Evolutionary conservation across 495 filamentous ascomycete genomes (phyloP).

Genomic region (Daldinia decipiens): DNA sequence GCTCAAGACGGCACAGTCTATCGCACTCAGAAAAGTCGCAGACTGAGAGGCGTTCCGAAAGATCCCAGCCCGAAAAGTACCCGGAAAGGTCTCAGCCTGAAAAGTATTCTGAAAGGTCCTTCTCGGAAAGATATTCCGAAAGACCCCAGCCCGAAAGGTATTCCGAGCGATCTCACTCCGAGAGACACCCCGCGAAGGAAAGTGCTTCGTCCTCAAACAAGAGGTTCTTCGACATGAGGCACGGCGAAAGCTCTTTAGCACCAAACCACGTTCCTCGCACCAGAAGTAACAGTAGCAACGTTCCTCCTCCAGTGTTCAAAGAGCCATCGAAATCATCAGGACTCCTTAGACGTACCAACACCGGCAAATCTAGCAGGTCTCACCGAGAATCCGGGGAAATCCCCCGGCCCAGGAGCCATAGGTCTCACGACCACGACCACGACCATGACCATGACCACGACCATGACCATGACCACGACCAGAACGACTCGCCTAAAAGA

Average conservation of each 20-base stretch:
- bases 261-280: constrained; percentile 38
- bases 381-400: constrained; percentile 30
- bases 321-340: constrained; percentile 41
- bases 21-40: constrained; percentile 43
- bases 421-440: constrained; percentile 25
- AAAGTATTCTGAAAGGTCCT: constrained; percentile 16
- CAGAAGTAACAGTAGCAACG: constrained; percentile 36
- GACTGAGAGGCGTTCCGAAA: constrained; percentile 30
- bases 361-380: constrained; percentile 45
- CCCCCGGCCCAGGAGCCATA: constrained; percentile 36
- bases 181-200: constrained; percentile 40
- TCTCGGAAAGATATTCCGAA: constrained; percentile 20
- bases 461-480: not conserved
- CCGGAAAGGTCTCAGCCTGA: constrained; percentile 41
- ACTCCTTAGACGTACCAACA: constrained; percentile 52
- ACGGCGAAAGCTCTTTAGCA: constrained; percentile 50
- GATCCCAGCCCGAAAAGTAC: constrained; percentile 11
- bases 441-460: not conserved
- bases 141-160: constrained; percentile 28
- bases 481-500: constrained; percentile 26
- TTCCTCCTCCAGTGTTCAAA: constrained; percentile 8
- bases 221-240: constrained; percentile 56
- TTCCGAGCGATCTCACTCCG: constrained; percentile 38
- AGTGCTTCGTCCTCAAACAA: constrained; percentile 47
- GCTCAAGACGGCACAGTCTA: constrained; percentile 52